These are phyloP conservation scores for Ophiostoma triangulosporum DNA, from an alignment of 2,329 filamentous ascomycete genomes.

Conservation along the genomic window DNA sequence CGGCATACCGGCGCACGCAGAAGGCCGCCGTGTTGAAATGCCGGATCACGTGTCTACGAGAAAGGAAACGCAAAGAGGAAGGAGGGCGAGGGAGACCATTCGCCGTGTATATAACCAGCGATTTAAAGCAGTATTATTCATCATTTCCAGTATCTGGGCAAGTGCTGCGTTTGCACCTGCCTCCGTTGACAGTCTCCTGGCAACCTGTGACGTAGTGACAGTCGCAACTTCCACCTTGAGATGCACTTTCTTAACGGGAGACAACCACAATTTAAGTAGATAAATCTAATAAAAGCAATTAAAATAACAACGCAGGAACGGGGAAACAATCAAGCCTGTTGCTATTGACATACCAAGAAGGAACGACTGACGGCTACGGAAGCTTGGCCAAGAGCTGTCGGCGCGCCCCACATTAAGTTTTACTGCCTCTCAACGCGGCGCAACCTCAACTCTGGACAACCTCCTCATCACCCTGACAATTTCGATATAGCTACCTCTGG, in stretches of 20 bases:
- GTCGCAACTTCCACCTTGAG: not conserved
- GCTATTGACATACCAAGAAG: not conserved
- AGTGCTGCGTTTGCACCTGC: not conserved
- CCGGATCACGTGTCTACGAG: not conserved
- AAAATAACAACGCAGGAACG: not conserved
- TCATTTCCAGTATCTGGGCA: not conserved
- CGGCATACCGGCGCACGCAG: conserved; percentile 1
- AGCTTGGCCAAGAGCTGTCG: conserved; percentile 5
- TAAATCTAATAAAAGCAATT: no score
- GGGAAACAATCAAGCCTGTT: not conserved
- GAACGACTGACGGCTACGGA: not conserved
- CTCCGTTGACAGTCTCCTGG: not conserved
- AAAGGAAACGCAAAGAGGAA: no score
- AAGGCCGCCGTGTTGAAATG: not conserved
- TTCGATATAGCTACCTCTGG: not conserved
- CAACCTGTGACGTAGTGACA: not conserved
- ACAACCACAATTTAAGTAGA: no score
- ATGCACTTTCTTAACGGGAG: not conserved
- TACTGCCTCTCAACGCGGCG: conserved; percentile 1
- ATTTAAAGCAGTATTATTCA: not conserved
- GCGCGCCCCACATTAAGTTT: conserved; percentile 9
- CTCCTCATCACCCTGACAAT: not conserved
- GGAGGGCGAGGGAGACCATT: not conserved
- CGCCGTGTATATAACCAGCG: not conserved
- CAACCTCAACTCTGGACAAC: conserved; percentile 8